phyloP scores from a whole-genome alignment of 129 eudicot species.

The Pulicaria dysenterica region DNA sequence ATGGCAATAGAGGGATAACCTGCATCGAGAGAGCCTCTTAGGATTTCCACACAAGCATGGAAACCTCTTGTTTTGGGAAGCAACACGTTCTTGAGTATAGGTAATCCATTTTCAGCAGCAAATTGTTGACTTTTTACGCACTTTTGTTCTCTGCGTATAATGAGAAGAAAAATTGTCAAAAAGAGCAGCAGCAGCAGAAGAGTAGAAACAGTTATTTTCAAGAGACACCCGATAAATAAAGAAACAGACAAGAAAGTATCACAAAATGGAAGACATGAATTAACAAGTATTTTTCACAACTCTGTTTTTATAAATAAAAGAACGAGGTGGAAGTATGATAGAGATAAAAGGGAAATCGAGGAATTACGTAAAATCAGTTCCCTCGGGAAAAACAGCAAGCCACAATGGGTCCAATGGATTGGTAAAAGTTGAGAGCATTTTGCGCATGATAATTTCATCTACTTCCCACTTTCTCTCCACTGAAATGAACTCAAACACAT shows the following conservation, averaged over 20 bases:
- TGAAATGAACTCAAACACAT: constrained; percentile 79
- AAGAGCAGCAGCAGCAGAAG: constrained; percentile 1
- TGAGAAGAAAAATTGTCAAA: neutral
- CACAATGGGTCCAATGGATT: constrained; percentile 64
- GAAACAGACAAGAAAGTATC: constrained; percentile 11
- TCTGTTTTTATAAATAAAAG: neutral
- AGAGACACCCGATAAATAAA: neutral
- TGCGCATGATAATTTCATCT: constrained; percentile 61
- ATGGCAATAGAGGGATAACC: constrained; percentile 39
- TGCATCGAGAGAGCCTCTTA: constrained; percentile 76
- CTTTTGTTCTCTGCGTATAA: constrained; percentile 60
- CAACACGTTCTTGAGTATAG: constrained; percentile 68
- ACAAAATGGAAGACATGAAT: constrained; percentile 13
- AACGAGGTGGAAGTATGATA: neutral
- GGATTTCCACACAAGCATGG: constrained; percentile 65
- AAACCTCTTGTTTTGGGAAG: constrained; percentile 86
- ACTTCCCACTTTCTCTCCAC: constrained; percentile 89
- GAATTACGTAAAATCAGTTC: constrained; percentile 81
- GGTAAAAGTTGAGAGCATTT: constrained; percentile 59
- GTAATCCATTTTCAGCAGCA: constrained; percentile 73
- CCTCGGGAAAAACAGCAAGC: constrained; percentile 93
- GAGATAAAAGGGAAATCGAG: constrained; percentile 24
- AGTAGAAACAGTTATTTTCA: constrained; percentile 13
- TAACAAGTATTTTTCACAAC: neutral
- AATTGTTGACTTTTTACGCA: constrained; percentile 60